These are phyloP conservation scores for Neurospora sp. DNA, from an alignment of 495 filamentous ascomycete genomes.

Conservation along the genomic window DNA sequence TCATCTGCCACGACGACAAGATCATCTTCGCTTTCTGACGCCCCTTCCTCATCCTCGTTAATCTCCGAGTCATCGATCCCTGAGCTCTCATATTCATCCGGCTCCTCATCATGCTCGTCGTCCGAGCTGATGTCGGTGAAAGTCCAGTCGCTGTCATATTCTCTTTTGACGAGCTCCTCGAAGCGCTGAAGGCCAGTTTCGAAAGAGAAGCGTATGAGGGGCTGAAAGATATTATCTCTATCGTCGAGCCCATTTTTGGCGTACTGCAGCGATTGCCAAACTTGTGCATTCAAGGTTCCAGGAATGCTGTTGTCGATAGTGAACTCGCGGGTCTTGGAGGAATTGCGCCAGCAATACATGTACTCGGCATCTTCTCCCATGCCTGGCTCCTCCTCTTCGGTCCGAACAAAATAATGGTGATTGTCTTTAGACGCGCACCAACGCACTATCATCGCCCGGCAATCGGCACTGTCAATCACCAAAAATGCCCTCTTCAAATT, in stretches of 20 bases:
- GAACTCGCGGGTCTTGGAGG: constrained; percentile 4
- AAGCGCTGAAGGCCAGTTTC: constrained; percentile 2
- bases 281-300: not conserved
- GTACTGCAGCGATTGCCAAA: not conserved
- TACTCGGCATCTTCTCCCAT: constrained; percentile 4
- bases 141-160: not conserved
- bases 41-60: not conserved
- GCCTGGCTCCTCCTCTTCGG: constrained; percentile 8
- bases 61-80: constrained; percentile 23
- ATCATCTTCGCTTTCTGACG: constrained; percentile 10
- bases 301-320: not conserved
- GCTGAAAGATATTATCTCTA: not conserved
- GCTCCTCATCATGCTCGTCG: not conserved
- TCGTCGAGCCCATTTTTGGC: not conserved
- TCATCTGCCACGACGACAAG: constrained; percentile 8
- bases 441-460: not conserved
- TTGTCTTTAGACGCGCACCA: constrained; percentile 21
- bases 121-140: not conserved
- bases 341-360: constrained; percentile 29
- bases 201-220: constrained; percentile 17
- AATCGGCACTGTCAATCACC: not conserved
- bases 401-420: constrained; percentile 9
- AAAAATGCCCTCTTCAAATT: constrained; percentile 13
- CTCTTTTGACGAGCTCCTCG: not conserved
- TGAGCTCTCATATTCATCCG: constrained; percentile 22